Base-by-base conservation (phyloP, 768 basidiomycete species). In the Suillus variegatus region DNA sequence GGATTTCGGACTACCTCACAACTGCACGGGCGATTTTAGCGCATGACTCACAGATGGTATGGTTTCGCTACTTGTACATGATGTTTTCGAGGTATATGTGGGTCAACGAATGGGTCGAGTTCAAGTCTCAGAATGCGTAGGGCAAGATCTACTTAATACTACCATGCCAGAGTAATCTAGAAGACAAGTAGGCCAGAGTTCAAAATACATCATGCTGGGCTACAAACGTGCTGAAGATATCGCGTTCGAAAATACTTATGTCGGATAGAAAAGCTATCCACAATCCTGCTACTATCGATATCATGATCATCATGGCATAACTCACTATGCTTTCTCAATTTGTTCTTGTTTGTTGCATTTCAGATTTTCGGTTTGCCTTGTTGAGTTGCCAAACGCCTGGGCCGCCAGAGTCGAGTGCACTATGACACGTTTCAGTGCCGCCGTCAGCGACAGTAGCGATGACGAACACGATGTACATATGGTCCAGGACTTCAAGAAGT, bases 41-140 rank as follows among this genome's bases (percentile, higher is more conserved):
- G 64, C 95, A 97, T 69, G 67, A 78, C 62, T 88, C 87, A 65
- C 95, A 97, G 80, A 77, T 94, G 65, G 86, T 87, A 49, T 96
- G 95, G 95, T 97, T 94, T 80, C 85, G 95, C 49, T 94, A 91
- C 86, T 78, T 95, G 64, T 92, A 95, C 72, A 81, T 96, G 46
- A 68, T 77, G 25, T 92, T 90, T 72, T 95, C 93, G 20, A 83
- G 90, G 64, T 94, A 95, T 73, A 91, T 97, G 93, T 97, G 95
- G 95, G 86, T 92, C 35, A 95, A 95, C 67, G 89, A 92, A 68
- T 93, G 93, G 86, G 80, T 82, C 2, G 84, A 88, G 73, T 71
- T 92, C 32, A 14, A 43, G 38, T 36, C 69, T 18, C 12, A 60
- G 58, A 18, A 41, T 18, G 41, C 40, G 25, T 60, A 43, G 16